These are phyloP conservation scores for Camelina sativa DNA, from an alignment of 345 rosid genomes.

Conservation along the genomic window DNA sequence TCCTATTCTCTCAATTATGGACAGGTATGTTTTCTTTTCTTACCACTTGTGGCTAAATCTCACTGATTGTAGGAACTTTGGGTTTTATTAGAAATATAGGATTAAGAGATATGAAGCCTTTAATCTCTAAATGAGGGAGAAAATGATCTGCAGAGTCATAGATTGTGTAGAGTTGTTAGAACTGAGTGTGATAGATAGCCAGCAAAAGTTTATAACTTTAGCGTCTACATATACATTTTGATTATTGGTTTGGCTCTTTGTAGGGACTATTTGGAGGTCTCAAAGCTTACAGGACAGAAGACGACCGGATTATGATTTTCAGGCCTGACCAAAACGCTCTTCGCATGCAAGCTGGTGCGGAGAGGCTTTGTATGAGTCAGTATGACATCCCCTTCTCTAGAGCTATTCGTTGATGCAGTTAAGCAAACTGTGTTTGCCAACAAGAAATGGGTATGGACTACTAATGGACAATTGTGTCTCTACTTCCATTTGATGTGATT, in stretches of 20 bases:
- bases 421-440: slow-evolving; percentile 56
- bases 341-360: slow-evolving; percentile 62
- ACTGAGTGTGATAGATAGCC: neutral
- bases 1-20: slow-evolving; percentile 44
- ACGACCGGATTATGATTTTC: slow-evolving; percentile 54
- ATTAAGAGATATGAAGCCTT: neutral
- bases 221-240: neutral
- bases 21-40: slow-evolving; percentile 29
- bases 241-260: slow-evolving; percentile 8
- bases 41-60: neutral
- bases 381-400: slow-evolving; percentile 52
- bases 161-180: neutral
- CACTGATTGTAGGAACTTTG: too few relatives aligned
- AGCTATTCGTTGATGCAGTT: slow-evolving; percentile 59
- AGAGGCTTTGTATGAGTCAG: slow-evolving; percentile 56
- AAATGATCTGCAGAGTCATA: too few relatives aligned
- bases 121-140: too few relatives aligned
- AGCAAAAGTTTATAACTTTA: slow-evolving; percentile 21
- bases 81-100: too few relatives aligned
- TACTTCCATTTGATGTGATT: neutral
- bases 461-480: slow-evolving; percentile 30
- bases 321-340: slow-evolving; percentile 61
- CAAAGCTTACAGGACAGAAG: slow-evolving; percentile 64
- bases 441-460: slow-evolving; percentile 54
- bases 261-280: slow-evolving; percentile 66